A percentile compares a stretch with the other conserved stretches of the same genome.
Conservation (phyloP, 2,329 filamentous ascomycete genomes). For the Aspergillus ochraceus region DNA sequence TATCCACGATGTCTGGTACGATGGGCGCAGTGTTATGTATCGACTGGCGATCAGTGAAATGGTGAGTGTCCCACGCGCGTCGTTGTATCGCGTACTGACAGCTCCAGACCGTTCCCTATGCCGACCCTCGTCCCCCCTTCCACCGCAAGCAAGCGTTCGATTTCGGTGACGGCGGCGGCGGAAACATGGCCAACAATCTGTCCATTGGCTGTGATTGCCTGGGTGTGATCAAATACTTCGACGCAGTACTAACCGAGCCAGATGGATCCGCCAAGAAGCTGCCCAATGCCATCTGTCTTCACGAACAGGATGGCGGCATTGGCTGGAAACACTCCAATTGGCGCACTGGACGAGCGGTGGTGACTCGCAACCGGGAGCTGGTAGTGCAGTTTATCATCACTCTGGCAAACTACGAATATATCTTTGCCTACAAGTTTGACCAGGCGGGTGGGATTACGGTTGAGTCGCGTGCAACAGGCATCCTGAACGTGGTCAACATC, state of each 20-base stretch:
- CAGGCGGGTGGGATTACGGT: constrained; percentile 64
- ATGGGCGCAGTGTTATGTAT: constrained; percentile 65
- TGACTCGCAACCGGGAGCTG: constrained; percentile 61
- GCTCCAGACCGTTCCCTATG: constrained; percentile 58
- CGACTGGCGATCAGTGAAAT: constrained; percentile 69
- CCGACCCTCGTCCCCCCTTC: constrained; percentile 64
- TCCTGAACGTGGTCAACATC: constrained; percentile 65
- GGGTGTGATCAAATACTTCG: constrained; percentile 67
- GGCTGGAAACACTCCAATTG: constrained; percentile 71
- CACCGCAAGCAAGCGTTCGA: constrained; percentile 72
- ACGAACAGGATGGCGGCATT: constrained; percentile 67
- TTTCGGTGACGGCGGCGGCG: constrained; percentile 68
- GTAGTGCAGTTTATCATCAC: constrained; percentile 68
- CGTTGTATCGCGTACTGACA: background rate
- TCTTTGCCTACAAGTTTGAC: constrained; percentile 52
- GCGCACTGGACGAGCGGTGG: constrained; percentile 61
- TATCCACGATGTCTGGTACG: constrained; percentile 68
- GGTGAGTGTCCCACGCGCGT: constrained; percentile 37
- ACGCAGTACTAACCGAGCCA: constrained; percentile 54
- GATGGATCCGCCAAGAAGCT: constrained; percentile 57
- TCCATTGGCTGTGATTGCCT: constrained; percentile 49
- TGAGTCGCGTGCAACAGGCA: constrained; percentile 68
- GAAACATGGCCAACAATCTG: constrained; percentile 69
- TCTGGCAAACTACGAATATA: constrained; percentile 51
- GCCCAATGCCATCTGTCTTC: constrained; percentile 65